phyloP scores from a whole-genome alignment of 257 asterid genomes.

The Striga asiatica region DNA sequence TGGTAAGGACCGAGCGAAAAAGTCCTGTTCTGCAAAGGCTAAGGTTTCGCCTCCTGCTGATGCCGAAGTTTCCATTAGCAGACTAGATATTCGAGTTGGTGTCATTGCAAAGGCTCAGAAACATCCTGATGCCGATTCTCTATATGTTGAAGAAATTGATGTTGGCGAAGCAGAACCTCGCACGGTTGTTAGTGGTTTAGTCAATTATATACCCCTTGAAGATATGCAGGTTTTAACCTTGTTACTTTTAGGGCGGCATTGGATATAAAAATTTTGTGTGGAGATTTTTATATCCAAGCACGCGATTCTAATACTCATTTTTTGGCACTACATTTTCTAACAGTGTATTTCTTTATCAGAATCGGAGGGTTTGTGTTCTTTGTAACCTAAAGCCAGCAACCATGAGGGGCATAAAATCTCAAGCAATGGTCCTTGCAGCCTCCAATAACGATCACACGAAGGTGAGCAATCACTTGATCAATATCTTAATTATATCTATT shows the following conservation, averaged over 20 bases:
- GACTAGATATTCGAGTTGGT: conserved; percentile 93
- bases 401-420: conserved; percentile 94
- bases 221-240: conserved; percentile 69
- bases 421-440: conserved; percentile 98
- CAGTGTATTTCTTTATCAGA: conserved; percentile 28
- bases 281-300: no score
- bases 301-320: not conserved
- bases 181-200: conserved; percentile 95
- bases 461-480: conserved; percentile 30
- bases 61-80: conserved; percentile 49
- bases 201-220: conserved; percentile 79
- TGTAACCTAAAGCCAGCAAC: conserved; percentile 91
- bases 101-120: conserved; percentile 70
- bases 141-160: conserved; percentile 95
- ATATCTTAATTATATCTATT: not conserved
- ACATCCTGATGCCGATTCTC: conserved; percentile 90
- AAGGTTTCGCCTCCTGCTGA: conserved; percentile 44
- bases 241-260: conserved; percentile 1
- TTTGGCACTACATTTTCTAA: not conserved
- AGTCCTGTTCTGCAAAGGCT: conserved; percentile 51
- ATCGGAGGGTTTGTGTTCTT: conserved; percentile 91
- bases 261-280: no score
- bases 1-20: conserved; percentile 44
- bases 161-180: conserved; percentile 89
- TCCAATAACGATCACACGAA: conserved; percentile 59